A percentile compares a stretch with the other conserved stretches of the same genome.
Conservation (phyloP, 352 stramenopile genomes). For the Pythium coloratum region DNA sequence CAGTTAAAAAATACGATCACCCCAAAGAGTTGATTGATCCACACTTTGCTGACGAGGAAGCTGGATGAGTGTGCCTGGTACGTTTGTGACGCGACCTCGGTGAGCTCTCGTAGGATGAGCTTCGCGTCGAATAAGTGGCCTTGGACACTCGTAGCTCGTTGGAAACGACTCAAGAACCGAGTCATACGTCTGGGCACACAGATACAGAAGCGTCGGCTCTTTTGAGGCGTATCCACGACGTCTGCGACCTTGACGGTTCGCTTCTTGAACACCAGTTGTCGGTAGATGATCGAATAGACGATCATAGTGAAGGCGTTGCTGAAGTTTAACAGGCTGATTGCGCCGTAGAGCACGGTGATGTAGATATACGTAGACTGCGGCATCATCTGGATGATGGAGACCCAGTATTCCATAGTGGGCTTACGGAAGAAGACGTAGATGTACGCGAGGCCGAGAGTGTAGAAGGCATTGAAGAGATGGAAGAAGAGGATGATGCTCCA, state of each 20-base stretch:
- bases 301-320: slow-evolving; percentile 15
- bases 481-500: slow-evolving; percentile 27
- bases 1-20: slow-evolving; percentile 32
- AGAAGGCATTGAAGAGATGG: slow-evolving; percentile 28
- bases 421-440: slow-evolving; percentile 18
- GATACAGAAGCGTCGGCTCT: not conserved
- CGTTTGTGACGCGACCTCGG: slow-evolving; percentile 31
- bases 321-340: slow-evolving; percentile 26
- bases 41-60: slow-evolving; percentile 28
- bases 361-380: slow-evolving; percentile 11
- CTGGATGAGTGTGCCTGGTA: slow-evolving; percentile 35
- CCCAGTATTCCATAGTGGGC: slow-evolving; percentile 23
- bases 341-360: slow-evolving; percentile 12
- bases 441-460: slow-evolving; percentile 18
- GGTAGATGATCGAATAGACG: slow-evolving; percentile 12
- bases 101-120: slow-evolving; percentile 26
- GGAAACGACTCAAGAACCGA: not conserved
- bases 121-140: slow-evolving; percentile 29
- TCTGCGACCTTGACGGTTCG: not conserved
- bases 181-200: slow-evolving; percentile 10
- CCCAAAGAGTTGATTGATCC: slow-evolving; percentile 35
- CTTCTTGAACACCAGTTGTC: slow-evolving; percentile 12
- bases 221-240: not conserved
- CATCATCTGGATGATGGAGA: slow-evolving; percentile 18
- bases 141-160: slow-evolving; percentile 23